These are phyloP conservation scores for Cornus suecica DNA, from an alignment of 148 eudicot genomes.

Conservation along the genomic window DNA sequence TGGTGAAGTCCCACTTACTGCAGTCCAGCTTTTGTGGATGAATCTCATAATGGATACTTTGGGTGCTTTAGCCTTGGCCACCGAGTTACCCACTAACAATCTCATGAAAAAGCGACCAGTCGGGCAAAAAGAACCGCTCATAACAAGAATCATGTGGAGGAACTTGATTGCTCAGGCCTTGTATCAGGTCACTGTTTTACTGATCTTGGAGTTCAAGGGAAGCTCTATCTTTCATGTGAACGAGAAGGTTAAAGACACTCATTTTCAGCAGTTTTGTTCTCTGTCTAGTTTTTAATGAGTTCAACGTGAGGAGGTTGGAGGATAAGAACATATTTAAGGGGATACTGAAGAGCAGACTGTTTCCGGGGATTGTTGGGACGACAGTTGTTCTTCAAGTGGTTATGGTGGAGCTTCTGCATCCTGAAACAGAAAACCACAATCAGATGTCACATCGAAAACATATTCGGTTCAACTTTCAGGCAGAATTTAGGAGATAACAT, in stretches of 20 bases:
- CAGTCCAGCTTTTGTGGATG: constrained; percentile 40
- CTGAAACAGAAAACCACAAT: neutral
- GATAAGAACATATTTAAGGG: constrained; percentile 31
- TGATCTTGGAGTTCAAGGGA: constrained; percentile 34
- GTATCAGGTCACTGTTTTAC: constrained; percentile 32
- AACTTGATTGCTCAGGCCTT: constrained; percentile 32
- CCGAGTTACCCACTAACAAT: constrained; percentile 33
- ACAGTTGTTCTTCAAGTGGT: constrained; percentile 28
- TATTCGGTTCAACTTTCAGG: too few species aligned
- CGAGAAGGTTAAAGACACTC: constrained; percentile 26
- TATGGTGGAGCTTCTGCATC: constrained; percentile 21
- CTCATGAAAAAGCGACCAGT: constrained; percentile 34
- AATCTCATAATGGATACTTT: constrained; percentile 47
- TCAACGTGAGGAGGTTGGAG: constrained; percentile 24
- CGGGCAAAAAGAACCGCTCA: constrained; percentile 35
- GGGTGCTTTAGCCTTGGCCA: constrained; percentile 41
- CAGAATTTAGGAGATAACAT: neutral
- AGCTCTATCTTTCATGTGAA: constrained; percentile 20
- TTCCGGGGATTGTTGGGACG: constrained; percentile 22
- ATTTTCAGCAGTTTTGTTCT: constrained; percentile 41
- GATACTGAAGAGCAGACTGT: constrained; percentile 21
- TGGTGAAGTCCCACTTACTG: constrained; percentile 38
- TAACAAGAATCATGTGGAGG: constrained; percentile 42
- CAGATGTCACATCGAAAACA: too few species aligned
- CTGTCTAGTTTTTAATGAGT: constrained; percentile 37